A percentile compares a stretch with the other conserved stretches of the same genome.
These are phyloP conservation scores for Copromyces sp. DNA, from an alignment of 495 filamentous ascomycete species.

Conservation along the genomic window DNA sequence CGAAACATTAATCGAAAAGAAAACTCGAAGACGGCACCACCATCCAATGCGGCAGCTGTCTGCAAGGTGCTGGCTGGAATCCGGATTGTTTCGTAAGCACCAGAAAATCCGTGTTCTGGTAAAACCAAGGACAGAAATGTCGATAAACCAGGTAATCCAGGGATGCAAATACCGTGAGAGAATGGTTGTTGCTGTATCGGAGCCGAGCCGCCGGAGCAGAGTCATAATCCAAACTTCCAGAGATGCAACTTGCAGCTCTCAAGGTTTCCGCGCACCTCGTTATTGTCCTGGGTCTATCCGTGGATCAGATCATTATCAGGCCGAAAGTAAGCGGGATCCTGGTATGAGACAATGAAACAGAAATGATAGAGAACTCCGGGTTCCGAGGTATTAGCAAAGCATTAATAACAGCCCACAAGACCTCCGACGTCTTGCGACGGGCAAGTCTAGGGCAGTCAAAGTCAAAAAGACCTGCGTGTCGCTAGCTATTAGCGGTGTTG, in stretches of 20 bases:
- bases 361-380: conserved; percentile 12
- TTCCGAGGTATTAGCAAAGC: conserved; percentile 18
- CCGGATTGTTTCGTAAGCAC: conserved; percentile 3
- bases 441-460: conserved; percentile 3
- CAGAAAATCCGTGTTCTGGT: conserved; percentile 5
- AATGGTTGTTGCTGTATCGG: background rate
- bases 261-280: conserved; percentile 23
- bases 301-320: conserved; percentile 22
- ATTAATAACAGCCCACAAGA: conserved; percentile 12
- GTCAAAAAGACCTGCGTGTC: conserved; percentile 6
- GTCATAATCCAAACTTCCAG: conserved; percentile 4
- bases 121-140: conserved; percentile 2
- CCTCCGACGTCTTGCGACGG: conserved; percentile 3
- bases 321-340: conserved; percentile 22
- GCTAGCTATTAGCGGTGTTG: conserved; percentile 14
- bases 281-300: conserved; percentile 29
- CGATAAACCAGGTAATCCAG: background rate
- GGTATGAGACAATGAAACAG: conserved; percentile 5
- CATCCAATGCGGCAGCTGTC: conserved; percentile 6
- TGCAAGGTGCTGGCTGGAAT: conserved; percentile 2
- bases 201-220: conserved; percentile 4
- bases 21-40: conserved; percentile 20
- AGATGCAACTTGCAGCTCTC: conserved; percentile 40
- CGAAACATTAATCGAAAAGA: conserved; percentile 7
- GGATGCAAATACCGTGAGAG: background rate